phyloP scores from a whole-genome alignment of 2,329 filamentous ascomycete species.

The Ascosphaera apis region DNA sequence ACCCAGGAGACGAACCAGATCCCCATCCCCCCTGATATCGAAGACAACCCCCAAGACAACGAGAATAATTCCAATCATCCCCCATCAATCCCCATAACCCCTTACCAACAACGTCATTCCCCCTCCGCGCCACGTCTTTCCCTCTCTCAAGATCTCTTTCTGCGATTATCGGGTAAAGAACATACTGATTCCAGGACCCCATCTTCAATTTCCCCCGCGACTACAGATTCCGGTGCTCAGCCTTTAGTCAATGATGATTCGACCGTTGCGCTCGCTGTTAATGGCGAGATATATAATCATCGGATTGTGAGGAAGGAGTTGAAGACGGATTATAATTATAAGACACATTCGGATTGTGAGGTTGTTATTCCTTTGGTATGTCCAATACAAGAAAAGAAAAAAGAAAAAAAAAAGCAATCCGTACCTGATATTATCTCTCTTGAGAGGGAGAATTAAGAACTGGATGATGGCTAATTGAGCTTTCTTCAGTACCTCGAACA shows the following conservation, averaged over 20 bases:
- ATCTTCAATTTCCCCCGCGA: conserved; percentile 2
- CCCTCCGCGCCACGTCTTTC: too few species aligned
- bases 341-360: conserved; percentile 96
- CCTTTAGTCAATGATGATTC: conserved; percentile 82
- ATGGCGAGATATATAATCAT: conserved; percentile 99
- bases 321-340: conserved; percentile 76
- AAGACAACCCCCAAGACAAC: background rate
- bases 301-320: conserved; percentile 74
- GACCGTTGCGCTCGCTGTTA: conserved; percentile 78
- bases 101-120: background rate
- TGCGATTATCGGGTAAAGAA: conserved; percentile 1
- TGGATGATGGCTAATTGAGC: conserved; percentile 1
- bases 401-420: background rate
- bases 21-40: background rate
- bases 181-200: background rate
- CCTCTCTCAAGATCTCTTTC: conserved; percentile 7
- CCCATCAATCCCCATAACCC: background rate
- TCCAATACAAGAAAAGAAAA: conserved; percentile 4
- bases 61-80: background rate
- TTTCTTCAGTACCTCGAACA: conserved; percentile 81
- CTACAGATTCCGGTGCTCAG: conserved; percentile 73
- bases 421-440: conserved; percentile 1
- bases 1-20: too few species aligned
- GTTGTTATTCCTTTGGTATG: conserved; percentile 90
- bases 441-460: background rate